A percentile compares a stretch with the other conserved stretches of the same genome.
These are phyloP conservation scores for Populus alba DNA, from an alignment of 345 rosid species.

Conservation along the genomic window DNA sequence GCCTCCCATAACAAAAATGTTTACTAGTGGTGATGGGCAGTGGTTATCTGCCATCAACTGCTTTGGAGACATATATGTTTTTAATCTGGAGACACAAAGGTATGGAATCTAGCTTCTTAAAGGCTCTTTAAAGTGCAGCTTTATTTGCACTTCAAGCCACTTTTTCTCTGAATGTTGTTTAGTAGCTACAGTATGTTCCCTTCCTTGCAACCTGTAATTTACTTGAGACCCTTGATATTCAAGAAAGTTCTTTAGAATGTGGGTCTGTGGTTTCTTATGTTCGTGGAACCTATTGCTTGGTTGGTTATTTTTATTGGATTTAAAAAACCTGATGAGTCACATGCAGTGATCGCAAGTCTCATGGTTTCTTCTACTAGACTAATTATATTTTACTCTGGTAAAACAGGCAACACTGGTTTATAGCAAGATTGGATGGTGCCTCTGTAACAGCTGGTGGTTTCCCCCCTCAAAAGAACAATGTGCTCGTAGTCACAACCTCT, in stretches of 20 bases:
- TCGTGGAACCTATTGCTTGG: background rate
- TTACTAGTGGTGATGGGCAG: constrained; percentile 79
- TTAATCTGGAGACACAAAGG: constrained; percentile 84
- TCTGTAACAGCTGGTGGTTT: constrained; percentile 91
- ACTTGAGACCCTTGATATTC: background rate
- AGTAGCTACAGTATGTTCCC: background rate
- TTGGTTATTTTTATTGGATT: background rate
- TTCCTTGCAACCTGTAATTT: background rate
- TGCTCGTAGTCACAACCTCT: constrained; percentile 72
- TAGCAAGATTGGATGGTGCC: constrained; percentile 85
- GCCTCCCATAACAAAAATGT: constrained; percentile 88
- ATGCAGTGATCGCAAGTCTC: background rate
- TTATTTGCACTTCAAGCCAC: background rate
- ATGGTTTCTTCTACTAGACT: background rate
- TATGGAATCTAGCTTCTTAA: constrained; percentile 12
- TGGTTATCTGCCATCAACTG: constrained; percentile 94
- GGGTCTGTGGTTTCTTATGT: background rate
- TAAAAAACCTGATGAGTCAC: background rate
- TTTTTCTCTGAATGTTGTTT: background rate
- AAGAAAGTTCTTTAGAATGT: background rate
- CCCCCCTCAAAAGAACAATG: constrained; percentile 66
- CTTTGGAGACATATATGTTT: constrained; percentile 83
- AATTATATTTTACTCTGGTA: constrained; percentile 1
- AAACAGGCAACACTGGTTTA: constrained; percentile 95
- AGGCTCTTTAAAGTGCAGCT: background rate